Conservation (phyloP, 2,329 filamentous ascomycete species). For the Periconia macrospinosa region DNA sequence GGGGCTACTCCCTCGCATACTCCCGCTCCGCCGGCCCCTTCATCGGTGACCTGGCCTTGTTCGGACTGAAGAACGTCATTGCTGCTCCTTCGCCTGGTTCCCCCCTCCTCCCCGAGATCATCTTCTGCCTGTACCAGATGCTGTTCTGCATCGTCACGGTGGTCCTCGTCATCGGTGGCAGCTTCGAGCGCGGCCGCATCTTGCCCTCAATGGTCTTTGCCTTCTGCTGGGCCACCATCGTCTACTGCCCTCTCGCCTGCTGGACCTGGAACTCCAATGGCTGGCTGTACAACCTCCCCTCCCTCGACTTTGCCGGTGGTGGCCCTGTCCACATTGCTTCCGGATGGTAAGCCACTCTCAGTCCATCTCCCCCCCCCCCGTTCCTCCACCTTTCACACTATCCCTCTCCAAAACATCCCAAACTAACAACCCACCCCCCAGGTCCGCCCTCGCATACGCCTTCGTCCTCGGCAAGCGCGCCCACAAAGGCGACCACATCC, state of each 20-base stretch:
- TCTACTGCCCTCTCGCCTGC: conserved; percentile 65
- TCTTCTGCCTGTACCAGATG: conserved; percentile 68
- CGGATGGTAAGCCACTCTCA: conserved; percentile 51
- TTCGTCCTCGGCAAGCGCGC: conserved; percentile 64
- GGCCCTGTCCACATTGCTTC: conserved; percentile 67
- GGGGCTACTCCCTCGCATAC: conserved; percentile 66
- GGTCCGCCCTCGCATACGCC: conserved; percentile 63
- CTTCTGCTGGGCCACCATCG: conserved; percentile 66
- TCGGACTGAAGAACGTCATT: conserved; percentile 63
- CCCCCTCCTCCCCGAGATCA: conserved; percentile 62
- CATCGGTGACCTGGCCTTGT: conserved; percentile 64
- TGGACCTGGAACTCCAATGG: conserved; percentile 71
- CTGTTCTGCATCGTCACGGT: conserved; percentile 65
- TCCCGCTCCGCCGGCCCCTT: conserved; percentile 62
- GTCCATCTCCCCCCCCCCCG: too few relatives aligned
- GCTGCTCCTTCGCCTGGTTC: conserved; percentile 63
- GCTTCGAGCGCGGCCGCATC: conserved; percentile 66
- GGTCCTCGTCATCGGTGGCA: conserved; percentile 66
- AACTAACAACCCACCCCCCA: too few relatives aligned
- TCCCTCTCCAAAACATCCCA: not conserved
- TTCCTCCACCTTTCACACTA: conserved; percentile 8
- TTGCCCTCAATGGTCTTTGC: conserved; percentile 65
- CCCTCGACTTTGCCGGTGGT: conserved; percentile 63
- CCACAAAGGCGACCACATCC: conserved; percentile 51
- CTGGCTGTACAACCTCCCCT: conserved; percentile 64